Percentiles rank a stretch among this genome's conserved stretches.
These are phyloP conservation scores for Nothopassalora personata DNA, from an alignment of 2,329 filamentous ascomycete species.

Conservation along the genomic window DNA sequence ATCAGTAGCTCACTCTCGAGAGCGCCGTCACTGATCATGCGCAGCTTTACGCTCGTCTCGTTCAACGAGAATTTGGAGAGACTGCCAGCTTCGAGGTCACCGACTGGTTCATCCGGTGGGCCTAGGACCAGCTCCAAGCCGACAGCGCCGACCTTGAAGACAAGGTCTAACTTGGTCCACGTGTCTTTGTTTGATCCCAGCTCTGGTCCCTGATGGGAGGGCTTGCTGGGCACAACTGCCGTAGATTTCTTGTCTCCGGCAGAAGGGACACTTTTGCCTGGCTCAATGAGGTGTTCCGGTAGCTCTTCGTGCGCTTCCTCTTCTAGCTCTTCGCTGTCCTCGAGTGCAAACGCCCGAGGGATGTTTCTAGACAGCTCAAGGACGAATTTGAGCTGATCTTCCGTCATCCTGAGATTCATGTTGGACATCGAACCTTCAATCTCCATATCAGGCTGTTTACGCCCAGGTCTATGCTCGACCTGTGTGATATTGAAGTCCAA, in stretches of 20 bases:
- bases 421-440: conserved; percentile 89
- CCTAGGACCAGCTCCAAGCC: conserved; percentile 82
- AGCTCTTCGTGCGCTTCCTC: conserved; percentile 72
- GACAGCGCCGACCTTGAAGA: conserved; percentile 83
- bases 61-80: conserved; percentile 92
- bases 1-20: conserved; percentile 90
- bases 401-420: conserved; percentile 82
- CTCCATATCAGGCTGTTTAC: conserved; percentile 82
- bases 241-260: conserved; percentile 33
- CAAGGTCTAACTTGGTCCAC: conserved; percentile 90
- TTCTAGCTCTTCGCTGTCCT: conserved; percentile 61
- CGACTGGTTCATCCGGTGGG: conserved; percentile 69
- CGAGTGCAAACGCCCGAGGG: conserved; percentile 76
- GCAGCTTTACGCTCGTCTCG: conserved; percentile 82
- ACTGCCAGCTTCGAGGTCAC: conserved; percentile 70
- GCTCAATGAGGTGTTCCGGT: conserved; percentile 49
- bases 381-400: conserved; percentile 84
- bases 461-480: conserved; percentile 72
- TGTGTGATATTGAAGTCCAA: conserved; percentile 89
- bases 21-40: conserved; percentile 87
- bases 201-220: conserved; percentile 52
- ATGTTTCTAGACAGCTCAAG: conserved; percentile 83
- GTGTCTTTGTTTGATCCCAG: conserved; percentile 62
- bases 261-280: conserved; percentile 45
- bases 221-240: conserved; percentile 22